Percentiles rank a stretch among this genome's conserved stretches.
Conservation (phyloP, 2,329 filamentous ascomycete genomes). For the Diaporthe capsici region DNA sequence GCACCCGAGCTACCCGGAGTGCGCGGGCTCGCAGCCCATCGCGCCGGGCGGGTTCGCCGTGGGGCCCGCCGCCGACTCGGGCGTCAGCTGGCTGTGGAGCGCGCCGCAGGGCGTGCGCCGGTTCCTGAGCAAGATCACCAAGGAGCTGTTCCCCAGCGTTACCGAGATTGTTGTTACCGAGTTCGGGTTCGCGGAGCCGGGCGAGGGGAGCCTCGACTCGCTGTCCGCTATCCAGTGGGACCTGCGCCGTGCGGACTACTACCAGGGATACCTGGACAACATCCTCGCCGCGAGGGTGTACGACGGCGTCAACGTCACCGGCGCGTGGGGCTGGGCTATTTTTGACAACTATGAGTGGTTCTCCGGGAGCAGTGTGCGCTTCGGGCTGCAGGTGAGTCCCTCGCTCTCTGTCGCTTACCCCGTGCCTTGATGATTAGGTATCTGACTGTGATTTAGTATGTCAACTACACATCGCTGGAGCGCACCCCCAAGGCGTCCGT, state of each 20-base stretch:
- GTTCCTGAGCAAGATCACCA: conserved; percentile 35
- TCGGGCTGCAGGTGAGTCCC: conserved; percentile 23
- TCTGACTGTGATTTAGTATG: not conserved
- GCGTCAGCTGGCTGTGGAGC: conserved; percentile 22
- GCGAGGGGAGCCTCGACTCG: conserved; percentile 1
- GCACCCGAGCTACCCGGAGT: conserved; percentile 18
- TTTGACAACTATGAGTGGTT: conserved; percentile 36
- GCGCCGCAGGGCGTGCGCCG: conserved; percentile 24
- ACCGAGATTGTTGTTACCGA: conserved; percentile 30
- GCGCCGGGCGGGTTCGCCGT: conserved; percentile 20
- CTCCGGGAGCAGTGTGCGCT: conserved; percentile 20
- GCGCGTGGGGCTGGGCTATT: conserved; percentile 30
- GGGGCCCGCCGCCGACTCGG: conserved; percentile 22
- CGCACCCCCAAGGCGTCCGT: conserved; percentile 20
- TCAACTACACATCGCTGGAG: conserved; percentile 32
- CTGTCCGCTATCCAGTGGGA: conserved; percentile 24
- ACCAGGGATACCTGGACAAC: conserved; percentile 26
- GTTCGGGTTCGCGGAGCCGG: conserved; percentile 30
- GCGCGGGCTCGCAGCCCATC: conserved; percentile 5
- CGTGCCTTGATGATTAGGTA: not conserved
- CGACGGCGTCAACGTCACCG: conserved; percentile 34
- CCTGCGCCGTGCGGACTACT: conserved; percentile 31
- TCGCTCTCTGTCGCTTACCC: too few species aligned
- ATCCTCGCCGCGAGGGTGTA: conserved; percentile 20
- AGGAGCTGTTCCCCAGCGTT: conserved; percentile 26